Evolutionary conservation across 2,329 filamentous ascomycete genomes (phyloP).

Genomic region (Aspergillus fumigatiaffinis): DNA sequence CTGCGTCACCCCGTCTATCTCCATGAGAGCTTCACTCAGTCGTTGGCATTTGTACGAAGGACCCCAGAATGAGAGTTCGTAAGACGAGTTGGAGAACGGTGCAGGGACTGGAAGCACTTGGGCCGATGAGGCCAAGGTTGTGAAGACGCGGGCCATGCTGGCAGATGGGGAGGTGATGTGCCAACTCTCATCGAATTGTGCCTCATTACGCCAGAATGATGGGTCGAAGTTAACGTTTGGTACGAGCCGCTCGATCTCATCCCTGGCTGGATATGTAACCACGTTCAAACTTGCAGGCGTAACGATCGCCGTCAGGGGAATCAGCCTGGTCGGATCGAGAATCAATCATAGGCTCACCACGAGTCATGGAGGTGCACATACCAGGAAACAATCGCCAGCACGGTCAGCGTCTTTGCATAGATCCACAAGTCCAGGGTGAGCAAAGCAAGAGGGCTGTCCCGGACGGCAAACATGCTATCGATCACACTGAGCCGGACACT

Average conservation of each 20-base stretch:
- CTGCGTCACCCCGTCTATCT: slow-evolving; percentile 7
- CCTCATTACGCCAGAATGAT: background rate
- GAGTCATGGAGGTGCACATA: background rate
- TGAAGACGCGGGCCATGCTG: background rate
- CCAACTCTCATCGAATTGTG: background rate
- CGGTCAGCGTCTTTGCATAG: slow-evolving; percentile 7
- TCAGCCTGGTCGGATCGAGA: background rate
- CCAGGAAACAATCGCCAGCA: slow-evolving; percentile 8
- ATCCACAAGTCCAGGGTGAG: slow-evolving; percentile 6
- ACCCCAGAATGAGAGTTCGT: slow-evolving; percentile 10
- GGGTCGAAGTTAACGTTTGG: background rate
- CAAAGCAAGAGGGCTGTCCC: slow-evolving; percentile 3
- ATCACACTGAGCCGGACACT: slow-evolving; percentile 6
- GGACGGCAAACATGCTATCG: slow-evolving; percentile 7
- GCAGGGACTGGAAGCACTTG: slow-evolving; percentile 3
- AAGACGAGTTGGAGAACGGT: slow-evolving; percentile 6
- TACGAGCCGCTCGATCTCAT: background rate
- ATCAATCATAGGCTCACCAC: background rate
- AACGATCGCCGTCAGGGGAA: slow-evolving; percentile 1
- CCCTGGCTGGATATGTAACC: background rate
- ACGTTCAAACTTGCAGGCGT: slow-evolving; percentile 2
- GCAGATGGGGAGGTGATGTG: slow-evolving; percentile 2
- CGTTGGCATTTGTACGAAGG: slow-evolving; percentile 11
- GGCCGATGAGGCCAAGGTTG: background rate
- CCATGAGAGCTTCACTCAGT: slow-evolving; percentile 6